phyloP scores from a whole-genome alignment of 2,329 filamentous ascomycete species.

The Lasiodiplodia hormozganensis region DNA sequence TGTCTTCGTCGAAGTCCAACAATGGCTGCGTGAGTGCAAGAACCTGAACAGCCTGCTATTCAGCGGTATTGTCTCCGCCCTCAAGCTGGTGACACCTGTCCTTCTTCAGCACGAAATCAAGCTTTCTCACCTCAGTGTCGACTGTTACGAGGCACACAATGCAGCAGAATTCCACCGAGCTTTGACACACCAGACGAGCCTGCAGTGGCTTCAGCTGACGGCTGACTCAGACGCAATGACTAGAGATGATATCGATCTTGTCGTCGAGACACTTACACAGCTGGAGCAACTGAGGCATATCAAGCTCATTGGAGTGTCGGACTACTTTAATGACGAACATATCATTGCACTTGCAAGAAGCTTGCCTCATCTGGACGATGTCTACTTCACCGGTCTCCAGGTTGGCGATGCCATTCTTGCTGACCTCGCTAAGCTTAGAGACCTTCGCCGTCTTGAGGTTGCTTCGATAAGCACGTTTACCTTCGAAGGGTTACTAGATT shows the following conservation, averaged over 20 bases:
- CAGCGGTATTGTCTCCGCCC: slow-evolving; percentile 58
- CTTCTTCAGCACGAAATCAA: slow-evolving; percentile 54
- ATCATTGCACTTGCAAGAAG: slow-evolving; percentile 55
- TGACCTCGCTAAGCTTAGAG: slow-evolving; percentile 53
- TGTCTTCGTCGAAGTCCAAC: slow-evolving; percentile 57
- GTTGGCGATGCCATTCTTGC: slow-evolving; percentile 58
- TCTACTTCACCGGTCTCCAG: slow-evolving; percentile 64
- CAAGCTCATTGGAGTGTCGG: slow-evolving; percentile 59
- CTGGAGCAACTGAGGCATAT: slow-evolving; percentile 61
- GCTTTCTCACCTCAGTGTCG: slow-evolving; percentile 58
- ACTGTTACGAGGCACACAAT: slow-evolving; percentile 57
- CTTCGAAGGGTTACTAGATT: slow-evolving; percentile 55
- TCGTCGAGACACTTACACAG: slow-evolving; percentile 60
- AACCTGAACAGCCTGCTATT: slow-evolving; percentile 60
- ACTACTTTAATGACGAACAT: slow-evolving; percentile 59
- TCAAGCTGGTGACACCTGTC: slow-evolving; percentile 60
- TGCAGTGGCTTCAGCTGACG: slow-evolving; percentile 55
- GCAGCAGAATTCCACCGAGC: slow-evolving; percentile 61
- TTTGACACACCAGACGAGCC: slow-evolving; percentile 59
- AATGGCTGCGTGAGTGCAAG: slow-evolving; percentile 63
- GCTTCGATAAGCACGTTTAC: slow-evolving; percentile 64
- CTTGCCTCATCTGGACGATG: slow-evolving; percentile 60
- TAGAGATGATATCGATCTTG: slow-evolving; percentile 55
- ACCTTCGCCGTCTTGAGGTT: slow-evolving; percentile 61
- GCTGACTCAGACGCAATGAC: slow-evolving; percentile 56